Evolutionary conservation across 768 basidiomycete species (phyloP), one percentile per base, ranked within the genome.

Genomic region (Gymnopilus junonius): DNA sequence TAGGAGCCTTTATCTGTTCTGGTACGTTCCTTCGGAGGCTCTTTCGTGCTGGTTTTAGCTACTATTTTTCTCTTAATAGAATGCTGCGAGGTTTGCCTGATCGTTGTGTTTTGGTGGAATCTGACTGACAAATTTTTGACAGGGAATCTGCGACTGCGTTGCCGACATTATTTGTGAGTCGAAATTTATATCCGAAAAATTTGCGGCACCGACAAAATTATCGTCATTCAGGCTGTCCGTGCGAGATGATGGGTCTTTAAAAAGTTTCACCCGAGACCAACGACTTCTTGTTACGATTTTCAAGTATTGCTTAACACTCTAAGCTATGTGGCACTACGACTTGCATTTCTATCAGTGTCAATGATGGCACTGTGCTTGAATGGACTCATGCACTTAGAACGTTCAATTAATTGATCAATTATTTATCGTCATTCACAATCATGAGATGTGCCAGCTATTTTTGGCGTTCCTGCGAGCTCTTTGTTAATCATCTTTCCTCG

Each of bases 161-260:
- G 62, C 62, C 7, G 63, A 67, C 32, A 64, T 67, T 31, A 4
- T 67, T 14, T 67, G 66, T 67, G 54, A 66, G 65, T 60, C 32
- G 6, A 8, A 20, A 8, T 12, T 10, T 37, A n/a, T 8, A 4
- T 14, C 17, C 50, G 32, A 27, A 15, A 39, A 3, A 4, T 55
- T 10, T 8, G 21, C 10, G 45, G 31, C 8, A 23, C n/a, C 29
- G n/a, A n/a, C 21, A 17, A 25, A 48, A 23, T n/a, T 32, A 17
- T 21, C 35, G 11, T 32, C 37, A 8, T 32, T 11, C 17, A 66
- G 65, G 65, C 45, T 66, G 65, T 40, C 65, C 65, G n/a, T 66
- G 65, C 61, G 65, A 66, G 55, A 63, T 66, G 62, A n/a, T 66
- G 57, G 65, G 65, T 10, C 59, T 61, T 42, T 66, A 31, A 60